Conservation (phyloP, 164 flowering plant species). For the Buxus sempervirens region DNA sequence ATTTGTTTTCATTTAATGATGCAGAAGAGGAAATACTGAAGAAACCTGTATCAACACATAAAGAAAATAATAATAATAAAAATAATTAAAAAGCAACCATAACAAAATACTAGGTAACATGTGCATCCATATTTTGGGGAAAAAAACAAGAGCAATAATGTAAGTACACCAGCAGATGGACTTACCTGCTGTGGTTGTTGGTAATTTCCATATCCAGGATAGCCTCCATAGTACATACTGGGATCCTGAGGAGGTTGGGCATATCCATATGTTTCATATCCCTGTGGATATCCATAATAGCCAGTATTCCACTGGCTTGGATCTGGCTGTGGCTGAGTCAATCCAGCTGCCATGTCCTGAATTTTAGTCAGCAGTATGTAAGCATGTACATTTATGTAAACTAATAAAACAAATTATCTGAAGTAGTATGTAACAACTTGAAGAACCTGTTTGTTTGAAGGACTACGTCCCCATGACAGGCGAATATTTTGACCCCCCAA, state of each 20-base stretch:
- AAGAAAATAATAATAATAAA: too few relatives aligned
- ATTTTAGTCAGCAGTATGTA: constrained; percentile 3
- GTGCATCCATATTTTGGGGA: too few relatives aligned
- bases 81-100: too few relatives aligned
- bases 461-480: constrained; percentile 88
- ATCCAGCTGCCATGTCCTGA: constrained; percentile 16
- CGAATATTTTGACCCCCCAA: constrained; percentile 68
- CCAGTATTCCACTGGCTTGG: constrained; percentile 62
- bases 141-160: too few relatives aligned
- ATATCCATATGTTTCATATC: constrained; percentile 71
- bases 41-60: too few relatives aligned
- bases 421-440: neutral
- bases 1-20: too few relatives aligned
- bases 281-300: constrained; percentile 58
- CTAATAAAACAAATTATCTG: neutral
- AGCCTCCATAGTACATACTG: constrained; percentile 60
- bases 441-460: constrained; percentile 69
- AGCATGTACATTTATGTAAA: neutral
- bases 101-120: too few relatives aligned
- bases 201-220: constrained; percentile 59
- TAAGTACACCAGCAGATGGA: neutral
- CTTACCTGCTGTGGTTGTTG: constrained; percentile 55
- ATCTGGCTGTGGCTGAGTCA: constrained; percentile 53
- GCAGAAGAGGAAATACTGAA: too few relatives aligned
- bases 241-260: constrained; percentile 69